Conservation (phyloP, 2,329 filamentous ascomycete species). For the Aplosporella prunicola region DNA sequence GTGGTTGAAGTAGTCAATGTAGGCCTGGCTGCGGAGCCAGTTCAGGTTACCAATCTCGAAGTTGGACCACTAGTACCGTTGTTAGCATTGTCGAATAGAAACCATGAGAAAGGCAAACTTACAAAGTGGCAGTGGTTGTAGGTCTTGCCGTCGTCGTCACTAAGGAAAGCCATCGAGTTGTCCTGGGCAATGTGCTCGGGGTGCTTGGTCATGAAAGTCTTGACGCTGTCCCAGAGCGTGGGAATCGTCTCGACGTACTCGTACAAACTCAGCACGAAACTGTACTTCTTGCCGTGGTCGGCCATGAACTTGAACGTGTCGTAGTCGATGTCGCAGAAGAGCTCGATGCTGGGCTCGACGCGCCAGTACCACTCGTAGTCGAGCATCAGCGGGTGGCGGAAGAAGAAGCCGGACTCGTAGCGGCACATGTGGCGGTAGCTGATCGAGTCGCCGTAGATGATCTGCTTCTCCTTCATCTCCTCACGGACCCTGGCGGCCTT, state of each 20-base stretch:
- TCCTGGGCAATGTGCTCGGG: constrained; percentile 77
- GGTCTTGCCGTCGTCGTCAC: constrained; percentile 78
- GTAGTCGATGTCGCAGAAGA: constrained; percentile 91
- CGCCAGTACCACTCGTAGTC: constrained; percentile 99
- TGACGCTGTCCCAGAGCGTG: constrained; percentile 88
- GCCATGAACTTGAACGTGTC: constrained; percentile 96
- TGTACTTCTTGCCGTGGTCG: constrained; percentile 96
- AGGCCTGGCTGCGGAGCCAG: constrained; percentile 83
- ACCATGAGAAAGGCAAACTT: constrained; percentile 31
- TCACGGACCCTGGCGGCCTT: constrained; percentile 83
- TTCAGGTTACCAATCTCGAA: constrained; percentile 92
- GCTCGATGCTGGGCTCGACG: constrained; percentile 91
- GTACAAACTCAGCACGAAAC: constrained; percentile 88
- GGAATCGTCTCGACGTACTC: constrained; percentile 96
- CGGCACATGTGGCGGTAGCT: constrained; percentile 99
- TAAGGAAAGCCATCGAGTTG: constrained; percentile 86
- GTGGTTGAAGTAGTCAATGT: constrained; percentile 81
- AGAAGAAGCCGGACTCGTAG: constrained; percentile 99
- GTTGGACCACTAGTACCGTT: constrained; percentile 73
- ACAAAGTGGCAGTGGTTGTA: constrained; percentile 99
- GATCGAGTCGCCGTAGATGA: constrained; percentile 95
- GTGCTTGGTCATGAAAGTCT: constrained; percentile 85
- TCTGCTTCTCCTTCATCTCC: constrained; percentile 88
- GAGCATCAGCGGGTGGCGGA: constrained; percentile 83
- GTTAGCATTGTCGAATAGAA: constrained; percentile 17